Base-by-base conservation (phyloP, 2,329 filamentous ascomycete species). In the Aspergillus candidus region DNA sequence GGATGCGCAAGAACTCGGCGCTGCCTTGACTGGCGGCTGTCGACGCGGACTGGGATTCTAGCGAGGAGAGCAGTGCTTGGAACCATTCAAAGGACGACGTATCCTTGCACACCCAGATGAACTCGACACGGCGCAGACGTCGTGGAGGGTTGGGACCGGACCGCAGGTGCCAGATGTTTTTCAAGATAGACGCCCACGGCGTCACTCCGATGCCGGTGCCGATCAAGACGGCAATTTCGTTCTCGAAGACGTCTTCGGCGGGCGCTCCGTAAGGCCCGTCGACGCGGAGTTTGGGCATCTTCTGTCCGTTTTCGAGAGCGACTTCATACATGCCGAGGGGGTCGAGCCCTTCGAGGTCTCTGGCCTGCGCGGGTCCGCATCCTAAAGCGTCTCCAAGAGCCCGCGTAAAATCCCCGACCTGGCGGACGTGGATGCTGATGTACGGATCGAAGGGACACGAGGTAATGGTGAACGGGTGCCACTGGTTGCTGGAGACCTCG, bases 391-490 rank as follows among this genome's bases (percentile, higher is more conserved):
- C 88, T 63, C 89, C 93, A n/a, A 98, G 79, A n/a, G 84, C 82
- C 49, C 83, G 82, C 11, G 93, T 98, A 63, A 94, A 98, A 71
- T 98, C 93, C 54, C 93, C 93, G 6, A 97, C 91, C 72, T 97
- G 93, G 38, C 93, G 86, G 46, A 98, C 83, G 67, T 98, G 93
- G 27, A 98, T 79, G 32, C 88, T 95, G 54, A 97, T 82, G 62
- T 97, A 97, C 1, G 88, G 86, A 59, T 98, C 93, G 61, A 88
- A 93, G 4, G 93, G 93, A 69, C 93, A 98, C 8, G 93, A 97
- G 2, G 93, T 98, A 68, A 98, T 97, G 61, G 93, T 98, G 66
- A 97, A 98, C 1, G 93, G 93, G 70, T 98, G 93, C 93, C 93
- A 98, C 72, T 98, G 89, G 62, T 88, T 83, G 57, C 77, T 80